Conservation (phyloP, 257 asterid species). For the Osmanthus fragrans region DNA sequence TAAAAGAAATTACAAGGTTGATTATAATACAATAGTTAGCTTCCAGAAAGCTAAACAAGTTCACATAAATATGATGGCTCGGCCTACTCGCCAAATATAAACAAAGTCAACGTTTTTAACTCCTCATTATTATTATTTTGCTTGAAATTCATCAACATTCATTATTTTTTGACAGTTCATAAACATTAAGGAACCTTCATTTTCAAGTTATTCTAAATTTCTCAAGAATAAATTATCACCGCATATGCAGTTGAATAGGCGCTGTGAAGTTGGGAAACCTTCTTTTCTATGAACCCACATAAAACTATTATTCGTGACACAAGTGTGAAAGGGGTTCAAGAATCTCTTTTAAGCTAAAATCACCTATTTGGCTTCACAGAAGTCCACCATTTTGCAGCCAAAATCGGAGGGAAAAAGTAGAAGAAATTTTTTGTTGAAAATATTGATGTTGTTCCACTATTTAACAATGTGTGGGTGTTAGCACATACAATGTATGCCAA, state of each 20-base stretch:
- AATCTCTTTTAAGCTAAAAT: neutral
- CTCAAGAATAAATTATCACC: slow-evolving; percentile 10
- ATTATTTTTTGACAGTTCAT: neutral
- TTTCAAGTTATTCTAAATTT: slow-evolving; percentile 20
- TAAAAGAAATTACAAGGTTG: no score
- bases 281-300: slow-evolving; percentile 30
- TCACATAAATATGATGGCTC: no score
- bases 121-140: no score
- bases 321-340: neutral
- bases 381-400: slow-evolving; percentile 18
- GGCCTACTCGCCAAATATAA: no score
- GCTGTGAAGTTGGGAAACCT: slow-evolving; percentile 11
- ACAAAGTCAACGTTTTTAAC: no score
- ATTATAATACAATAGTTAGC: no score
- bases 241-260: neutral
- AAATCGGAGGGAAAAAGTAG: neutral
- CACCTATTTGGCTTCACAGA: neutral
- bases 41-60: no score
- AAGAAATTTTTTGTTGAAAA: slow-evolving; percentile 15
- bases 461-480: no score
- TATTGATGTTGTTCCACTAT: slow-evolving; percentile 11
- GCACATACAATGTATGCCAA: neutral
- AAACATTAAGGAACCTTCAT: slow-evolving; percentile 21
- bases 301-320: neutral
- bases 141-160: no score